These are phyloP conservation scores for Colletotrichum sp. DNA, from an alignment of 2,329 filamentous ascomycete species.

Conservation along the genomic window DNA sequence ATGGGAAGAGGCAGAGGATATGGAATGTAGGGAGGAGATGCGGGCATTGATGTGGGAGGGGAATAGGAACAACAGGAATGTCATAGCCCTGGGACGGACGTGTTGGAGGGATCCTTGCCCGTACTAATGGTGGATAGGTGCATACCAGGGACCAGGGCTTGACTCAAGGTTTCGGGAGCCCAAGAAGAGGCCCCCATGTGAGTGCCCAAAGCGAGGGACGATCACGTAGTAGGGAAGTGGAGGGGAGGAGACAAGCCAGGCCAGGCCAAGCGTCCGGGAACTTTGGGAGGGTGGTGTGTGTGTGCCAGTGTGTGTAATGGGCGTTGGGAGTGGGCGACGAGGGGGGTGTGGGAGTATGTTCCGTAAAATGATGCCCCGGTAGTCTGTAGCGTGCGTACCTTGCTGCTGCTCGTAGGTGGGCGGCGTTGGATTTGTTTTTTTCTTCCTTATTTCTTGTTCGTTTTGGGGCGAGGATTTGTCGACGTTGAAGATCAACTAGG, in stretches of 20 bases:
- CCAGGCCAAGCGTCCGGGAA: conserved; percentile 16
- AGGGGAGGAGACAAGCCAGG: not conserved
- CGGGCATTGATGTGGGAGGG: conserved; percentile 18
- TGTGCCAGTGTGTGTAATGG: not conserved
- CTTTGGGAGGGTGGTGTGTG: not conserved
- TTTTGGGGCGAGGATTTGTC: not conserved
- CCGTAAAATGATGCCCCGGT: not conserved
- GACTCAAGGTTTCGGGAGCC: conserved; percentile 24
- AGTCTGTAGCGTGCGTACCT: conserved; percentile 2
- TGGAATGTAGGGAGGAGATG: conserved; percentile 24
- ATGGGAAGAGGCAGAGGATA: conserved; percentile 16
- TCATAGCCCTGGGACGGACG: conserved; percentile 21
- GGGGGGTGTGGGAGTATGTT: not conserved
- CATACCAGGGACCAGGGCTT: conserved; percentile 23
- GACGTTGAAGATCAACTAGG: conserved; percentile 19
- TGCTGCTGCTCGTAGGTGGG: not conserved
- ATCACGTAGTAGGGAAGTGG: conserved; percentile 18
- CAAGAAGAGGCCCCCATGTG: conserved; percentile 16
- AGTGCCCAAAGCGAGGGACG: conserved; percentile 22
- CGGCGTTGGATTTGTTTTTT: not conserved
- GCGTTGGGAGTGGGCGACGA: not conserved
- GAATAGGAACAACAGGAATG: conserved; percentile 21
- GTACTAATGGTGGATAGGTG: conserved; percentile 21
- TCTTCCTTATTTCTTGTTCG: not conserved
- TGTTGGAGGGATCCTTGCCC: conserved; percentile 20